Evolutionary conservation across 2,329 filamentous ascomycete species (phyloP).

Genomic region (Tolypocladium ophioglossoides): DNA sequence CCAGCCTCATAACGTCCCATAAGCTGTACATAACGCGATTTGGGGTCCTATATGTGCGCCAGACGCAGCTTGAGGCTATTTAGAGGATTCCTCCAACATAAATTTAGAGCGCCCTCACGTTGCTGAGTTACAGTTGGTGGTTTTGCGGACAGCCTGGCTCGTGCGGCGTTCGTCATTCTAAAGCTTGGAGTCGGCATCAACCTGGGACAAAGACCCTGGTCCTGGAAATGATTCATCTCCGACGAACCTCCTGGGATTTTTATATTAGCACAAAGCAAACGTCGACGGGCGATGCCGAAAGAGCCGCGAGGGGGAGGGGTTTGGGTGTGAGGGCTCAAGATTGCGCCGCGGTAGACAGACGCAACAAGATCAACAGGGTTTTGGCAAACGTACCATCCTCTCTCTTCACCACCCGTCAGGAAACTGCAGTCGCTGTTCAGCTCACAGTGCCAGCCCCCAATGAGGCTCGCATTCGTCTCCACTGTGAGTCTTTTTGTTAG

Average conservation of each 20-base stretch:
- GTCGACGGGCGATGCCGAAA: conserved; percentile 2
- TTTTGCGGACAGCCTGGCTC: neutral
- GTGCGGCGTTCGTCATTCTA: conserved; percentile 8
- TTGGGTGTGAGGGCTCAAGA: neutral
- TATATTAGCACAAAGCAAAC: conserved; percentile 8
- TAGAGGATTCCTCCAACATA: neutral
- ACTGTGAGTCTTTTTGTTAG: conserved; percentile 4
- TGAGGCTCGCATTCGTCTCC: conserved; percentile 10
- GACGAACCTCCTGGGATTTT: conserved; percentile 30
- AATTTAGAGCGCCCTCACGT: neutral
- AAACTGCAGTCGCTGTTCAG: conserved; percentile 80
- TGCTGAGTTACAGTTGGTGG: neutral
- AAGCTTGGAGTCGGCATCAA: conserved; percentile 18
- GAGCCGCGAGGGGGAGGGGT: conserved; percentile 5
- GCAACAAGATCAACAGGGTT: neutral
- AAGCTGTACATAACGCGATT: neutral
- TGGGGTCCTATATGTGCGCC: neutral
- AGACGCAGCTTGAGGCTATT: neutral
- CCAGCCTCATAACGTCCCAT: neutral
- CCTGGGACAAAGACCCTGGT: conserved; percentile 24
- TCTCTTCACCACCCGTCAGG: conserved; percentile 67
- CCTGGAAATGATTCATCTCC: conserved; percentile 46
- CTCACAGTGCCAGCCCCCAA: conserved; percentile 71
- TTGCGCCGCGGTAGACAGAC: neutral
- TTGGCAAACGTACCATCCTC: conserved; percentile 63